phyloP scores from a whole-genome alignment of 1,284 basidiomycete species.

The Stereum hirsutum region DNA sequence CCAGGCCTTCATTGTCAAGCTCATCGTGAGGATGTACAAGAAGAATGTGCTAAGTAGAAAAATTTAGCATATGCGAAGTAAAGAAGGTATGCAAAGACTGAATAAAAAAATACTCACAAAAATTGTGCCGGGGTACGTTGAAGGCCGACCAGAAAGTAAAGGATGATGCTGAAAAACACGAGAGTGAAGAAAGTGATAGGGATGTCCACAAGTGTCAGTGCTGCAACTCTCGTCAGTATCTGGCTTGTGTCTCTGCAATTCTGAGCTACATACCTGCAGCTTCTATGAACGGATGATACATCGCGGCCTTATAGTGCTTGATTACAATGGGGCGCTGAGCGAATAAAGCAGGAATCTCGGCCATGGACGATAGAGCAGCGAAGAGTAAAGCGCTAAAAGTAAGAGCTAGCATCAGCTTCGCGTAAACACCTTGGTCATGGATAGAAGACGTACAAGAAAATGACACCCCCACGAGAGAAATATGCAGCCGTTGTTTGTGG shows the following conservation, averaged over 20 bases:
- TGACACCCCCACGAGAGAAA: slow-evolving; percentile 74
- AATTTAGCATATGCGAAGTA: background rate
- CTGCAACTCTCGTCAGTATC: slow-evolving; percentile 14
- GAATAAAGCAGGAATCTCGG: slow-evolving; percentile 70
- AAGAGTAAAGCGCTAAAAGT: slow-evolving; percentile 42
- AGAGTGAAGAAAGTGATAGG: slow-evolving; percentile 51
- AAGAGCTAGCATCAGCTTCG: background rate
- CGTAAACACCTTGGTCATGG: too few species aligned
- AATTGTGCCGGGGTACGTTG: slow-evolving; percentile 43
- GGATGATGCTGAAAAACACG: slow-evolving; percentile 39
- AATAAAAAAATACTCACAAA: slow-evolving; percentile 34
- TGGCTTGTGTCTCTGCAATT: too few species aligned
- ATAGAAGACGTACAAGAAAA: slow-evolving; percentile 48
- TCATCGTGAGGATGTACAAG: slow-evolving; percentile 38
- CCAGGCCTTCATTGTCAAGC: slow-evolving; percentile 52
- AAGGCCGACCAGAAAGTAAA: slow-evolving; percentile 62
- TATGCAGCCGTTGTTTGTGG: slow-evolving; percentile 57
- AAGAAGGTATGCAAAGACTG: background rate
- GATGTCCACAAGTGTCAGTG: slow-evolving; percentile 63
- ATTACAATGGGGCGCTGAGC: slow-evolving; percentile 65
- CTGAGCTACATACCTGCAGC: slow-evolving; percentile 34
- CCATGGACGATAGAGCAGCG: slow-evolving; percentile 44
- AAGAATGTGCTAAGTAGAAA: slow-evolving; percentile 35
- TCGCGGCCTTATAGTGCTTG: slow-evolving; percentile 46
- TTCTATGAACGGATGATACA: slow-evolving; percentile 62